Evolutionary conservation across 1,284 basidiomycete genomes (phyloP).

Genomic region (Apiotrichum akiyoshidainum): DNA sequence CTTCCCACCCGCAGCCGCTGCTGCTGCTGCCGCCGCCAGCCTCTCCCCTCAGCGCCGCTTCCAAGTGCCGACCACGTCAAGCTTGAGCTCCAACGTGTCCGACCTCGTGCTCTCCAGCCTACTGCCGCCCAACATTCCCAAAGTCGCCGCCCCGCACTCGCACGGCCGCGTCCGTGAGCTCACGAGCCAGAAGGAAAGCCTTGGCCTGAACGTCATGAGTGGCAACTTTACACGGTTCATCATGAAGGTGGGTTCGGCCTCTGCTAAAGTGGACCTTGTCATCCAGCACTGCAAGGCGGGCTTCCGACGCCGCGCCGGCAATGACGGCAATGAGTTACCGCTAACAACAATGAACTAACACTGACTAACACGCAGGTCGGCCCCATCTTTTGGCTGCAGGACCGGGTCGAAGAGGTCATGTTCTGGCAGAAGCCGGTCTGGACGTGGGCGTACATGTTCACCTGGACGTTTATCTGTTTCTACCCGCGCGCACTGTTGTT

Average conservation of each 20-base stretch:
- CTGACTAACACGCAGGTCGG: conserved; percentile 35
- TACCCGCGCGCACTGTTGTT: conserved; percentile 46
- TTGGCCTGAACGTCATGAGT: conserved; percentile 44
- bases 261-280: background rate
- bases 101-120: conserved; percentile 42
- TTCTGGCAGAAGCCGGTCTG: conserved; percentile 51
- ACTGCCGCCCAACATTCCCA: conserved; percentile 43
- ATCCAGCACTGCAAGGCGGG: no score
- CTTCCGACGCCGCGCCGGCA: no score
- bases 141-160: conserved; percentile 23
- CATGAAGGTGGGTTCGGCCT: conserved; percentile 36
- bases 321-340: no score
- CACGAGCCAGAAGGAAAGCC: conserved; percentile 41
- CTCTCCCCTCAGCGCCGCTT: conserved; percentile 19
- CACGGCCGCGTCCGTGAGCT: conserved; percentile 27
- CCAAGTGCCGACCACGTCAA: conserved; percentile 21
- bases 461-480: conserved; percentile 51
- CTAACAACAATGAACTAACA: background rate
- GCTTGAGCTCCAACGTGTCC: conserved; percentile 41
- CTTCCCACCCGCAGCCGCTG: conserved; percentile 15
- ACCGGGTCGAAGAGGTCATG: conserved; percentile 50
- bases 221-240: conserved; percentile 50
- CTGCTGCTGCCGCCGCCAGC: conserved; percentile 1
- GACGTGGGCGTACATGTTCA: conserved; percentile 48
- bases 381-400: conserved; percentile 50